A percentile compares a stretch with the other conserved stretches of the same genome.
phyloP scores from a whole-genome alignment of 169 alveolate species.

The Eimeria acervulina region DNA sequence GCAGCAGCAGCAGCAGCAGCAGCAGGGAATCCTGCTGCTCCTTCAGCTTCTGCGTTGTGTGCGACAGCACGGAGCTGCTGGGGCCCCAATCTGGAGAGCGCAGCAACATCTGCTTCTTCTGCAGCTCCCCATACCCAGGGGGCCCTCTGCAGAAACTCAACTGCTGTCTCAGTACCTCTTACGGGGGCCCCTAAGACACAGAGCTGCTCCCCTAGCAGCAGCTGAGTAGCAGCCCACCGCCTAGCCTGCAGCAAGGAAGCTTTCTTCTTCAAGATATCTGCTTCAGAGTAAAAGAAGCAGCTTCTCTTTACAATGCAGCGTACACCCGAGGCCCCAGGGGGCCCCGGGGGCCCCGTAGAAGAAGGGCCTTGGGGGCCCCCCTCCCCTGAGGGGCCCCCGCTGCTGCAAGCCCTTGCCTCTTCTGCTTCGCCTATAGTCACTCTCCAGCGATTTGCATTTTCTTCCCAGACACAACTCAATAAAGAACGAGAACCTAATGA shows the following conservation, averaged over 20 bases:
- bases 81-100: background rate
- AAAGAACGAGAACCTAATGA: conserved; percentile 1
- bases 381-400: background rate
- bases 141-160: conserved; percentile 16
- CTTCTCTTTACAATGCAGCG: background rate
- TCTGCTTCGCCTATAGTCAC: conserved; percentile 18
- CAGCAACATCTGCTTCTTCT: background rate
- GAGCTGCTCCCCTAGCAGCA: conserved; percentile 60
- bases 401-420: conserved; percentile 1
- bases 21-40: conserved; percentile 67
- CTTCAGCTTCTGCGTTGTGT: background rate
- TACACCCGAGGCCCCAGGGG: background rate
- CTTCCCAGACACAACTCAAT: conserved; percentile 42
- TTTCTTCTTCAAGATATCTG: conserved; percentile 5
- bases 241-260: conserved; percentile 34
- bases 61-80: conserved; percentile 43
- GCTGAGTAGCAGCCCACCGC: conserved; percentile 58
- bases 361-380: conserved; percentile 27
- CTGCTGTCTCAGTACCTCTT: background rate
- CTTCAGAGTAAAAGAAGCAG: conserved; percentile 34
- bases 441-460: background rate
- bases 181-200: conserved; percentile 43
- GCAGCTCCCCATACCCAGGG: conserved; percentile 44
- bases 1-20: conserved; percentile 27
- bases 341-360: conserved; percentile 12